Evolutionary conservation across 2,329 filamentous ascomycete genomes (phyloP).

Genomic region (Xylariales sp.): DNA sequence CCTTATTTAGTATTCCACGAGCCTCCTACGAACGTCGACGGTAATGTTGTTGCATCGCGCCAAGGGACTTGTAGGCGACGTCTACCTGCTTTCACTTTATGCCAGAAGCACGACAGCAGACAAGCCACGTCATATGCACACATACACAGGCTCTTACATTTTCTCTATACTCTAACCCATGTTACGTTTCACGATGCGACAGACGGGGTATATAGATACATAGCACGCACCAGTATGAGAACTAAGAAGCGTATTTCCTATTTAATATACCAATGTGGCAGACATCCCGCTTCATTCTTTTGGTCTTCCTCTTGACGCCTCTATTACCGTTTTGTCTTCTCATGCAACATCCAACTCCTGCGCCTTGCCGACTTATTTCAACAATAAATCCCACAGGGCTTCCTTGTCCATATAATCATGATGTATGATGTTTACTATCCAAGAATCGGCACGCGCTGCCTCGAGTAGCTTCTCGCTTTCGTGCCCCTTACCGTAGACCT

Average conservation of each 20-base stretch:
- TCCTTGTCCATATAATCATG: constrained; percentile 79
- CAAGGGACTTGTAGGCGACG: not conserved
- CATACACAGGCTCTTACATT: not conserved
- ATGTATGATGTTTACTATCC: constrained; percentile 92
- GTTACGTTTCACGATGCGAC: not conserved
- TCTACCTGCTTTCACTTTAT: not conserved
- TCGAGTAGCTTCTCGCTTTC: constrained; percentile 78
- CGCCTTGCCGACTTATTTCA: constrained; percentile 47
- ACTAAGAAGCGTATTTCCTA: not conserved
- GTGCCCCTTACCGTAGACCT: constrained; percentile 82
- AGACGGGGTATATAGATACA: not conserved
- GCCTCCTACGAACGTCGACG: not conserved
- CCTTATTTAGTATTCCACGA: not conserved
- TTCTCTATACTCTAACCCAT: not conserved
- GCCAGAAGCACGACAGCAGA: not conserved
- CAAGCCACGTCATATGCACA: no score
- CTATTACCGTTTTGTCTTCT: not conserved
- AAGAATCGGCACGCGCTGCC: constrained; percentile 74
- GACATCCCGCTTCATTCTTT: not conserved
- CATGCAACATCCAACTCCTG: not conserved
- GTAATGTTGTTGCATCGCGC: not conserved
- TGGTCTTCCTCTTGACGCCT: not conserved
- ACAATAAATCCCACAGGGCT: constrained; percentile 77
- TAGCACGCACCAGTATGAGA: not conserved
- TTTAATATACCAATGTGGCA: not conserved